phyloP scores from a whole-genome alignment of 305 asterid species.

The Salvia sclarea region DNA sequence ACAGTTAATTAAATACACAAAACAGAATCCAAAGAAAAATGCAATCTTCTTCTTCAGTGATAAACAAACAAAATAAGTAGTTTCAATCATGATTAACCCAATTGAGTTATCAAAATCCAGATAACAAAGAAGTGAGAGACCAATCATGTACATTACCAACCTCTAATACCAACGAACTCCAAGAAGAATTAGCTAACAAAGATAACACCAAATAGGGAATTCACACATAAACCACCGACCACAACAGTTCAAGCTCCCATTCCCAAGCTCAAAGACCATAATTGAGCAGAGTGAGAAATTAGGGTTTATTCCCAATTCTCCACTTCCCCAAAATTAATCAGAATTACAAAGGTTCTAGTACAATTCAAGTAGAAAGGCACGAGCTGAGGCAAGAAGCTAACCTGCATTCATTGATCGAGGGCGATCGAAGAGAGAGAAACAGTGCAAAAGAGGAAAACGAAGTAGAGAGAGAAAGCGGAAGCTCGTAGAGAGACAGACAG shows the following conservation, averaged over 20 bases:
- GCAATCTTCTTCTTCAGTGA: slow-evolving; percentile 16
- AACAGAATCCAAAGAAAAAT: slow-evolving; percentile 4
- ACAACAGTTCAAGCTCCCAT: slow-evolving; percentile 27
- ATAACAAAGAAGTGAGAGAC: neutral
- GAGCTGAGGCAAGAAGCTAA: slow-evolving; percentile 25
- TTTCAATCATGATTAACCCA: neutral
- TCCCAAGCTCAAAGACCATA: slow-evolving; percentile 34
- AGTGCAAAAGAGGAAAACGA: neutral
- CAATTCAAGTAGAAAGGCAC: slow-evolving; percentile 23
- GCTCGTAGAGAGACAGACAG: slow-evolving; percentile 37
- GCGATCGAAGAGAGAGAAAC: slow-evolving; percentile 39
- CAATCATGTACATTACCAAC: slow-evolving; percentile 16
- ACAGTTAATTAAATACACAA: slow-evolving; percentile 15
- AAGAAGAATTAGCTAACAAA: slow-evolving; percentile 2
- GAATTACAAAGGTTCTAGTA: slow-evolving; percentile 22
- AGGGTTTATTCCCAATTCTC: slow-evolving; percentile 40
- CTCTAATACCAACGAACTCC: slow-evolving; percentile 11
- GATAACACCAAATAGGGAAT: neutral
- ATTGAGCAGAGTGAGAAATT: slow-evolving; percentile 33
- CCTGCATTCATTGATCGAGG: slow-evolving; percentile 44
- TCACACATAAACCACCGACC: slow-evolving; percentile 11
- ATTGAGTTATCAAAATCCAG: slow-evolving; percentile 8
- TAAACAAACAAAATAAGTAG: neutral
- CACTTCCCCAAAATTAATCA: slow-evolving; percentile 28
- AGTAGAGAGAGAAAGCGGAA: slow-evolving; percentile 39